These are phyloP conservation scores for Hygrophorus pudorinus DNA, from an alignment of 768 basidiomycete genomes.

Conservation along the genomic window DNA sequence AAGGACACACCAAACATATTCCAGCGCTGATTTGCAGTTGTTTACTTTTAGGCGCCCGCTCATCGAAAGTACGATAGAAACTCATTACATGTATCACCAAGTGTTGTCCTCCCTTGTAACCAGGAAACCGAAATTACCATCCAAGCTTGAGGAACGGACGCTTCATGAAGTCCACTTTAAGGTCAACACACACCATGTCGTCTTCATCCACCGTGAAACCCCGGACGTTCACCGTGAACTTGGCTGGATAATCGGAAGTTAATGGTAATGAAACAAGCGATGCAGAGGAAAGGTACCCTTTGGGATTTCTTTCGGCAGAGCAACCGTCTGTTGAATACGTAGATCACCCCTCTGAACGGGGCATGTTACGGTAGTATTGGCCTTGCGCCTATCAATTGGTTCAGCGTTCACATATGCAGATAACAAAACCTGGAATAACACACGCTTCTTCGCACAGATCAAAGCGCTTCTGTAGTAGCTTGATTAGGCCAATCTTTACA, in stretches of 20 bases:
- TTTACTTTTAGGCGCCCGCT: too few relatives aligned
- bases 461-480: conserved; percentile 73
- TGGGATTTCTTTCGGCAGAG: conserved; percentile 88
- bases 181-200: conserved; percentile 69
- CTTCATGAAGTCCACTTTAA: conserved; percentile 70
- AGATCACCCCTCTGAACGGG: conserved; percentile 70
- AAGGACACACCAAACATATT: background rate
- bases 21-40: too few relatives aligned
- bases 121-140: too few relatives aligned
- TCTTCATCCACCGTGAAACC: conserved; percentile 69
- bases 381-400: conserved; percentile 43
- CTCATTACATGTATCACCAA: too few relatives aligned
- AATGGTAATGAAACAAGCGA: background rate
- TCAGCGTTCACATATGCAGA: background rate
- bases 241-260: conserved; percentile 43
- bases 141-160: conserved; percentile 23
- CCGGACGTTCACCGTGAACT: conserved; percentile 61
- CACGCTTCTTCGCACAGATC: conserved; percentile 94
- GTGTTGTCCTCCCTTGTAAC: too few relatives aligned
- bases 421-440: conserved; percentile 22
- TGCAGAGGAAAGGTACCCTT: conserved; percentile 33
- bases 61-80: too few relatives aligned
- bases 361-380: conserved; percentile 72
- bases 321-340: conserved; percentile 71
- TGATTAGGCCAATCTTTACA: conserved; percentile 92